Conservation (phyloP, 2,329 filamentous ascomycete species). For the Clonostachys rhizophaga region DNA sequence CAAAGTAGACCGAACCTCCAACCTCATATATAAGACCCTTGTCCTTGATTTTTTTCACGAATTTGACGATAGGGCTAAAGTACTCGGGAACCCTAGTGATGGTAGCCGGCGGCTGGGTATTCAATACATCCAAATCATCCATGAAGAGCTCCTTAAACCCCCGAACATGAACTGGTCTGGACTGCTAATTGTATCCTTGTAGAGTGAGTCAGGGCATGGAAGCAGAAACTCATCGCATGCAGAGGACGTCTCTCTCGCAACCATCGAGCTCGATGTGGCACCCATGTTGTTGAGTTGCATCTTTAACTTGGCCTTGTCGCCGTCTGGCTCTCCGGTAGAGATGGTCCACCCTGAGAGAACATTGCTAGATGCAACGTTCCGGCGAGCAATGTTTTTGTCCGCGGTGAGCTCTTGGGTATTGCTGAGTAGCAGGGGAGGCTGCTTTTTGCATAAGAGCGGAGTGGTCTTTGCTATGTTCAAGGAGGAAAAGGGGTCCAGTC, state of each 20-base stretch:
- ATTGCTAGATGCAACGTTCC: conserved; percentile 47
- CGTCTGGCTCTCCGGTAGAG: conserved; percentile 56
- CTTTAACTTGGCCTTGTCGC: conserved; percentile 78
- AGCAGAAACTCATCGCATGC: conserved; percentile 60
- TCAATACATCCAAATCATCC: conserved; percentile 81
- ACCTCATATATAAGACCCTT: conserved; percentile 82
- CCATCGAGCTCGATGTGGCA: conserved; percentile 43
- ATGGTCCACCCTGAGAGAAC: conserved; percentile 52
- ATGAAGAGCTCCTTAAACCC: conserved; percentile 83
- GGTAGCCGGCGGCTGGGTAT: conserved; percentile 76
- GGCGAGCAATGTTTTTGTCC: conserved; percentile 41
- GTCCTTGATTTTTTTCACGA: conserved; percentile 70
- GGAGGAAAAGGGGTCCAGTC: too few species aligned
- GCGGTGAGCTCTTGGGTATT: conserved; percentile 37
- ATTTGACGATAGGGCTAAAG: conserved; percentile 78
- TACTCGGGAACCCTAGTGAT: conserved; percentile 92
- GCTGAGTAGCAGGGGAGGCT: conserved; percentile 48
- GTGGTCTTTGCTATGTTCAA: too few species aligned
- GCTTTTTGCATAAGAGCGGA: conserved; percentile 39
- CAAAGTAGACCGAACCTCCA: conserved; percentile 91
- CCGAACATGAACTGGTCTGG: conserved; percentile 73
- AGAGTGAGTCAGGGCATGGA: conserved; percentile 69
- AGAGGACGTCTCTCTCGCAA: conserved; percentile 43
- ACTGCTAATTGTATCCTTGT: conserved; percentile 44
- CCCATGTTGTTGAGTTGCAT: conserved; percentile 74